phyloP scores from a whole-genome alignment of 306 rosid genomes.

The Prunus campanulata region DNA sequence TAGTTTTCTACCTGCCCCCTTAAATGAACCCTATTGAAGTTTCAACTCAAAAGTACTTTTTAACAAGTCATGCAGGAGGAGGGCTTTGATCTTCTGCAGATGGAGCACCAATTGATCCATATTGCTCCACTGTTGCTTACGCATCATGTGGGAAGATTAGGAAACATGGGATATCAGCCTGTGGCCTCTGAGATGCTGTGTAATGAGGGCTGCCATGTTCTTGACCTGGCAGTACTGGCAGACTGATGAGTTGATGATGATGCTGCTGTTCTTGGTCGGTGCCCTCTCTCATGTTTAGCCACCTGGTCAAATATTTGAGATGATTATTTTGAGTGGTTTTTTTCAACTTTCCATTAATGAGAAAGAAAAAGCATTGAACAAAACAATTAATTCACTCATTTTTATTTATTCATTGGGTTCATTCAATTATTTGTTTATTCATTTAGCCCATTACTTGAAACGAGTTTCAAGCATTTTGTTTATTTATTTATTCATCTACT shows the following conservation, averaged over 20 bases:
- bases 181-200: constrained; percentile 73
- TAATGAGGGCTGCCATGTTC: constrained; percentile 85
- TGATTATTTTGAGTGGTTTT: neutral
- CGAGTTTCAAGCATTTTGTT: constrained; percentile 4
- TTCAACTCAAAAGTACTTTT: constrained; percentile 21
- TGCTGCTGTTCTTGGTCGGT: constrained; percentile 47
- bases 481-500: constrained; percentile 8
- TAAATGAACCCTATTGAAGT: constrained; percentile 29
- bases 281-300: constrained; percentile 48
- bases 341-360: neutral
- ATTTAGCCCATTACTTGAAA: constrained; percentile 12
- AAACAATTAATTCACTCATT: neutral
- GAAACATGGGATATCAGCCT: constrained; percentile 41
- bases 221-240: constrained; percentile 49
- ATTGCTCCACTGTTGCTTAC: constrained; percentile 40
- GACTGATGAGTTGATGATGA: constrained; percentile 29
- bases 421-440: constrained; percentile 9
- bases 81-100: constrained; percentile 18
- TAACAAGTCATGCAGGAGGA: constrained; percentile 28
- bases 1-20: constrained; percentile 21
- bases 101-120: constrained; percentile 17
- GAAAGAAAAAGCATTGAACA: neutral
- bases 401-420: constrained; percentile 14
- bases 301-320: constrained; percentile 35
- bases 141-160: constrained; percentile 34